Evolutionary conservation across 805 yeast species (phyloP).

Genomic region (Isabelozyma heimii): DNA sequence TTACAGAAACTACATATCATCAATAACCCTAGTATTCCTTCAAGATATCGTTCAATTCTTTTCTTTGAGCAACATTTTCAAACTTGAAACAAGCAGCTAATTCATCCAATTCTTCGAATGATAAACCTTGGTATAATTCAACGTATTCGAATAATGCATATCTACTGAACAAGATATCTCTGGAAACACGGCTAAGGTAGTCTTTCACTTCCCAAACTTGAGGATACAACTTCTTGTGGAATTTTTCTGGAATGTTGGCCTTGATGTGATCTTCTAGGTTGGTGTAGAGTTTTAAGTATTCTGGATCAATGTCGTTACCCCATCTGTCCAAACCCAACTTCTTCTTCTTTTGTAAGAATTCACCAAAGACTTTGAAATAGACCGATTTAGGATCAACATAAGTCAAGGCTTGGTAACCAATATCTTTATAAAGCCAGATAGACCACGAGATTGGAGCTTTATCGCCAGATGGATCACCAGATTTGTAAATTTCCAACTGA

Average conservation of each 20-base stretch:
- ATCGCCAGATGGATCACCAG: conserved; percentile 50
- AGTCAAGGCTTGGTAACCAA: conserved; percentile 51
- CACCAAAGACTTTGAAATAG: conserved; percentile 41
- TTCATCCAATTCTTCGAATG: conserved; percentile 47
- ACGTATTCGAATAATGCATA: conserved; percentile 46
- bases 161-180: conserved; percentile 44
- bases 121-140: conserved; percentile 38
- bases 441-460: conserved; percentile 47
- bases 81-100: conserved; percentile 51
- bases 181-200: conserved; percentile 36
- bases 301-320: conserved; percentile 47
- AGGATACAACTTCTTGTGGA: conserved; percentile 42
- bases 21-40: conserved; percentile 14
- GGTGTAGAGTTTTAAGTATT: conserved; percentile 33
- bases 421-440: conserved; percentile 53
- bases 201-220: conserved; percentile 33
- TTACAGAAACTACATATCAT: not conserved
- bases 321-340: conserved; percentile 47
- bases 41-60: conserved; percentile 36
- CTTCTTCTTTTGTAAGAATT: conserved; percentile 42
- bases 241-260: conserved; percentile 39
- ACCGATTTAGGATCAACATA: conserved; percentile 44
- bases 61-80: conserved; percentile 43
- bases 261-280: conserved; percentile 35
- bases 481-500: conserved; percentile 42